Base-by-base conservation (phyloP, 108 stramenopile species). In the Mayamaea pseudoterrestris region DNA sequence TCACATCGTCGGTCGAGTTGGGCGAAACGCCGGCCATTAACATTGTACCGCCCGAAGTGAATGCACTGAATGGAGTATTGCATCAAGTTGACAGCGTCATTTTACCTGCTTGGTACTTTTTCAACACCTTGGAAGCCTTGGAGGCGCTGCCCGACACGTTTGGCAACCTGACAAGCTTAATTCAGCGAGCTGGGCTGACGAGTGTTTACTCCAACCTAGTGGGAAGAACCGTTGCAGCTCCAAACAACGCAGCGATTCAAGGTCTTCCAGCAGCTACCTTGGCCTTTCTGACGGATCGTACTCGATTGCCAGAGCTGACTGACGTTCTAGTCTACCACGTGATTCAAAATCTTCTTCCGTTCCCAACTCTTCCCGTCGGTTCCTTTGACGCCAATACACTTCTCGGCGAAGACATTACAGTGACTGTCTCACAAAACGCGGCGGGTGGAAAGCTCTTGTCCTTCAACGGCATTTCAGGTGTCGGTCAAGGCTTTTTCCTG, bases 1-100 rank as follows among this genome's bases (percentile, higher is more conserved):
- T n/a, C n/a, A n/a, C n/a, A n/a, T n/a, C n/a, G n/a, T n/a, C n/a
- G n/a, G n/a, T n/a, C n/a, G n/a, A n/a, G n/a, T n/a, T n/a, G n/a
- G n/a, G n/a, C n/a, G n/a, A n/a, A n/a, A n/a, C n/a, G n/a, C n/a
- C n/a, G n/a, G n/a, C n/a, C n/a, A n/a, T n/a, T n/a, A n/a, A n/a
- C n/a, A n/a, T n/a, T n/a, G n/a, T n/a, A n/a, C n/a, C n/a, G n/a
- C n/a, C n/a, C n/a, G n/a, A n/a, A n/a, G n/a, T n/a, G n/a, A n/a
- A n/a, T n/a, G 61, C 61, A 11, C 14, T 21, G 44, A 55, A 62
- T 48, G 61, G 61, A 30, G 47, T 62, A 18, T 35, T 62, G 7
- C 61, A 62, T 36, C 46, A 54, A 27, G 37, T 62, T 26, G 61
- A 62, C 54, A 4, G 41, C 22, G 61, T 62, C 8, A 34, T 62